phyloP scores from a whole-genome alignment of 495 filamentous ascomycete genomes.

The Recurvomyces mirabilis region DNA sequence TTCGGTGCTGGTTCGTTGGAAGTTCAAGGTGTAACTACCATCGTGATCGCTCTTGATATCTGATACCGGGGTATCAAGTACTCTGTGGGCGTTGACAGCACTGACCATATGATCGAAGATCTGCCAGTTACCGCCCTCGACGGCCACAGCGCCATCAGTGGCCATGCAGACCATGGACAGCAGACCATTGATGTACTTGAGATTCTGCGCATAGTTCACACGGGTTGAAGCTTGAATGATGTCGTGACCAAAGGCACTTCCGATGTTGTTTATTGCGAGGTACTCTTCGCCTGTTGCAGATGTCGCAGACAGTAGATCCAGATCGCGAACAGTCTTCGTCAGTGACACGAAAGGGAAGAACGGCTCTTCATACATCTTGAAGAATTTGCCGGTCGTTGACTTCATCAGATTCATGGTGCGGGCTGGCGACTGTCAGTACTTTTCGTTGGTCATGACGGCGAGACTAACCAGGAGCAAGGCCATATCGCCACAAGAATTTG shows the following conservation, averaged over 20 bases:
- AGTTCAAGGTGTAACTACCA: conserved; percentile 42
- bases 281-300: conserved; percentile 59
- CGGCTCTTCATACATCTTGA: conserved; percentile 69
- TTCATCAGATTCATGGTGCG: conserved; percentile 64
- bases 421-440: not conserved
- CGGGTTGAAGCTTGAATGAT: conserved; percentile 83
- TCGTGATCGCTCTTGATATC: conserved; percentile 38
- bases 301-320: conserved; percentile 55
- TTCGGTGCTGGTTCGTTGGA: conserved; percentile 17
- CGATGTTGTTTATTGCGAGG: conserved; percentile 56
- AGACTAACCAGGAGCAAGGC: conserved; percentile 68
- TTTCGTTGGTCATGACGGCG: no score
- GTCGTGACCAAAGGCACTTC: conserved; percentile 57
- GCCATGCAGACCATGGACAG: conserved; percentile 93
- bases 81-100: conserved; percentile 45
- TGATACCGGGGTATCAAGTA: conserved; percentile 60
- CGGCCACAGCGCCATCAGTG: conserved; percentile 65
- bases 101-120: conserved; percentile 79
- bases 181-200: conserved; percentile 73
- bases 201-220: conserved; percentile 91
- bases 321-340: conserved; percentile 48
- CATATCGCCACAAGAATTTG: conserved; percentile 78
- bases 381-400: conserved; percentile 56
- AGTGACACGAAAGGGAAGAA: conserved; percentile 75
- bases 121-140: conserved; percentile 86